A percentile compares a stretch with the other conserved stretches of the same genome.
phyloP scores from a whole-genome alignment of 768 basidiomycete species.

The Amanita fuliginea region DNA sequence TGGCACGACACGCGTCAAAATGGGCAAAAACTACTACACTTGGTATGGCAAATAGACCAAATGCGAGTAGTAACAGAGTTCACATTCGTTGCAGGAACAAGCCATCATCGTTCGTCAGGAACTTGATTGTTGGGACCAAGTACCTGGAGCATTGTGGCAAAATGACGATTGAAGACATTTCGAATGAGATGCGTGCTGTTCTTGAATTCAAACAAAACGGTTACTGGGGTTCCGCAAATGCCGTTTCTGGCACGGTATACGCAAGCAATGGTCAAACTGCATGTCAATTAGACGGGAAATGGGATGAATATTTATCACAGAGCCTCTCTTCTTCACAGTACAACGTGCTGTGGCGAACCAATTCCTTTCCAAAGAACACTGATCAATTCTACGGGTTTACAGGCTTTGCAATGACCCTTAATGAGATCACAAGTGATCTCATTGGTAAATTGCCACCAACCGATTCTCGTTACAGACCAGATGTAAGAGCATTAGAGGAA shows the following conservation, averaged over 20 bases:
- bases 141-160: slow-evolving; percentile 82
- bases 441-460: slow-evolving; percentile 59
- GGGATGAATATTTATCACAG: slow-evolving; percentile 76
- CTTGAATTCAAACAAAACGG: slow-evolving; percentile 83
- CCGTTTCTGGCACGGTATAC: slow-evolving; percentile 52
- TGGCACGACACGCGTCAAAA: slow-evolving; percentile 56
- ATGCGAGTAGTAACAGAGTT: neutral
- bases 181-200: slow-evolving; percentile 44
- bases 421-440: slow-evolving; percentile 66
- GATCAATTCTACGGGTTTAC: slow-evolving; percentile 79
- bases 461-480: slow-evolving; percentile 74
- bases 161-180: slow-evolving; percentile 61
- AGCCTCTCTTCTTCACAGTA: slow-evolving; percentile 57
- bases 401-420: slow-evolving; percentile 65
- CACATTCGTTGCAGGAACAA: slow-evolving; percentile 47
- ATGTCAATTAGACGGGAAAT: slow-evolving; percentile 74
- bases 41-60: slow-evolving; percentile 35
- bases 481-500: slow-evolving; percentile 75
- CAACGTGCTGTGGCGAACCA: slow-evolving; percentile 67
- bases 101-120: slow-evolving; percentile 82
- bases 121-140: slow-evolving; percentile 84
- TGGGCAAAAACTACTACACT: slow-evolving; percentile 56
- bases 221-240: slow-evolving; percentile 73
- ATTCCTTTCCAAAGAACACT: slow-evolving; percentile 61
- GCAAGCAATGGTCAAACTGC: slow-evolving; percentile 40